These are phyloP conservation scores for Linnemannia hyalina DNA, from an alignment of 192 early-diverging fungal species.

Conservation along the genomic window DNA sequence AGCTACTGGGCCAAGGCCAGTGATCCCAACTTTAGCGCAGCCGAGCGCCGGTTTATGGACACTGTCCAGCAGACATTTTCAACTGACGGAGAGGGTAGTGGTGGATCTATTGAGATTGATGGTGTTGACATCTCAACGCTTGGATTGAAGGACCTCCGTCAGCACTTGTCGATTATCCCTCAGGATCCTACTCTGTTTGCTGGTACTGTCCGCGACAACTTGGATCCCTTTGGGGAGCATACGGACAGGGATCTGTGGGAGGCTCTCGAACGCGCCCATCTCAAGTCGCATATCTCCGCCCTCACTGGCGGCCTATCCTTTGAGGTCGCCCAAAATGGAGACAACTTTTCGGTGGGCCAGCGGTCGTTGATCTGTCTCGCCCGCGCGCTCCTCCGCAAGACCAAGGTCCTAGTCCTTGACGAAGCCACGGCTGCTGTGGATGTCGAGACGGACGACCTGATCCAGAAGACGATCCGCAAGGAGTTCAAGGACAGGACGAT, in stretches of 20 bases:
- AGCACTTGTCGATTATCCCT: conserved; percentile 79
- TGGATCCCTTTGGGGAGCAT: conserved; percentile 65
- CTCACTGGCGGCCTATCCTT: conserved; percentile 76
- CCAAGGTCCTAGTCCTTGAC: conserved; percentile 59
- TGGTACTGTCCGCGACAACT: conserved; percentile 66
- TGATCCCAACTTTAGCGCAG: conserved; percentile 4
- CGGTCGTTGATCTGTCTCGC: conserved; percentile 77
- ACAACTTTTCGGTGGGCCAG: conserved; percentile 87
- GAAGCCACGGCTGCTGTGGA: conserved; percentile 75
- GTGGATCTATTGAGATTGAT: conserved; percentile 73
- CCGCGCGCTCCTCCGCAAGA: conserved; percentile 72
- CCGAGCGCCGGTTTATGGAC: conserved; percentile 2
- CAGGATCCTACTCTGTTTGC: conserved; percentile 79
- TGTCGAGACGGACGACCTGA: conserved; percentile 82
- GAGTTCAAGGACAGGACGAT: conserved; percentile 83
- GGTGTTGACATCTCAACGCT: conserved; percentile 55
- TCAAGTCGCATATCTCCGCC: conserved; percentile 71
- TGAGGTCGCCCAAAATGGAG: conserved; percentile 78
- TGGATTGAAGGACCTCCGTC: conserved; percentile 67
- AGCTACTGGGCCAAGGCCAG: conserved; percentile 43
- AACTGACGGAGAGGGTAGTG: neutral
- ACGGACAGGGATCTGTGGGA: conserved; percentile 75
- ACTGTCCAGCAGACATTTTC: neutral
- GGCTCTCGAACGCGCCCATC: conserved; percentile 72
- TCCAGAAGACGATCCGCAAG: conserved; percentile 90